A percentile compares a stretch with the other conserved stretches of the same genome.
Conservation (phyloP, 768 basidiomycete genomes). For the Kwoniella sp. region DNA sequence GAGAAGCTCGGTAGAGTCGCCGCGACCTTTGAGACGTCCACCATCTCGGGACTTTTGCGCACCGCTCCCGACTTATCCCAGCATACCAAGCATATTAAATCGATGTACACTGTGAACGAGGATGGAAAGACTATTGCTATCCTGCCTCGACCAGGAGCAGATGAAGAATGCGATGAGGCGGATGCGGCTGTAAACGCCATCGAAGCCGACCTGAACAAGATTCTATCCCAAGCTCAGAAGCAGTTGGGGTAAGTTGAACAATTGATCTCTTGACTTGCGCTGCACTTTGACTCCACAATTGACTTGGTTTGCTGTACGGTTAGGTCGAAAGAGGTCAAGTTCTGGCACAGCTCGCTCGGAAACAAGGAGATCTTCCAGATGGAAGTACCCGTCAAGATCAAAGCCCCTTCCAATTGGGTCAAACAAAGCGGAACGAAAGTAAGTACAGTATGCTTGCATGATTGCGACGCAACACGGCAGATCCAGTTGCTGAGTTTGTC, state of each 20-base stretch:
- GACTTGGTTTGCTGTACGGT: no score
- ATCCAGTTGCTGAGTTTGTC: no score
- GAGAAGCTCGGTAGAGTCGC: constrained; percentile 62
- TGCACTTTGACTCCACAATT: no score
- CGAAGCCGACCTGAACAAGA: constrained; percentile 71
- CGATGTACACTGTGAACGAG: constrained; percentile 63
- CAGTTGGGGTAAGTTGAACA: not conserved
- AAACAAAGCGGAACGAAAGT: constrained; percentile 82
- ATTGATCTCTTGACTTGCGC: no score
- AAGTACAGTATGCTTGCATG: constrained; percentile 15
- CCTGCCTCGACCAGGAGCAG: constrained; percentile 79
- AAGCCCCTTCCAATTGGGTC: constrained; percentile 80
- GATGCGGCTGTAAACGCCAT: constrained; percentile 69
- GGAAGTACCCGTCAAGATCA: constrained; percentile 66
- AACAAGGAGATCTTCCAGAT: constrained; percentile 94
- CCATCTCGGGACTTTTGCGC: constrained; percentile 72
- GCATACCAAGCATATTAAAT: constrained; percentile 71
- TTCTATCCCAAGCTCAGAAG: constrained; percentile 68
- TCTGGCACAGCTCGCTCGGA: constrained; percentile 78
- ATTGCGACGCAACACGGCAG: no score
- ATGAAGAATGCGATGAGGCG: constrained; percentile 78
- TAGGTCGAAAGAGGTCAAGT: constrained; percentile 61
- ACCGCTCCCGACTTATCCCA: constrained; percentile 76
- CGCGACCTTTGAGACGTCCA: constrained; percentile 75
- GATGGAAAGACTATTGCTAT: constrained; percentile 60